These are phyloP conservation scores for Allomyces macrogynus DNA, from an alignment of 192 early-diverging fungal genomes.

Conservation along the genomic window DNA sequence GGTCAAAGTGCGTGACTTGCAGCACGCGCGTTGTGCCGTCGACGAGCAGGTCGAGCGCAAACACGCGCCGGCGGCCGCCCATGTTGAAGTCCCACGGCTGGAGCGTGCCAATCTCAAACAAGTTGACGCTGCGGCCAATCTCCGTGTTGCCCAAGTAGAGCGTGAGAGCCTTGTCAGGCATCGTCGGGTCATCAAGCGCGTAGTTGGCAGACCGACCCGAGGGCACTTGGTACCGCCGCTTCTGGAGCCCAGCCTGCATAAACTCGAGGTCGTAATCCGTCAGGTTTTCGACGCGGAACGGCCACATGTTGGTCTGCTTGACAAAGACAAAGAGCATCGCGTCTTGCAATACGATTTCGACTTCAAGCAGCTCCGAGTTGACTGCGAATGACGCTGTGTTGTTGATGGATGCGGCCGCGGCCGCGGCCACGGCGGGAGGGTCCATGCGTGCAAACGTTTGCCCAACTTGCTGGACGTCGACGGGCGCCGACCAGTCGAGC, in stretches of 20 bases:
- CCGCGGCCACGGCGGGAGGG: slow-evolving; percentile 23
- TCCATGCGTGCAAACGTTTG: slow-evolving; percentile 58
- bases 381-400: neutral
- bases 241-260: slow-evolving; percentile 4
- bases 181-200: slow-evolving; percentile 77
- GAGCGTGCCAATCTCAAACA: slow-evolving; percentile 76
- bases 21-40: slow-evolving; percentile 46
- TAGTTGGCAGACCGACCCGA: slow-evolving; percentile 42
- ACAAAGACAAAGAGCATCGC: slow-evolving; percentile 77
- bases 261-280: slow-evolving; percentile 48
- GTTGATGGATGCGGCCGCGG: neutral
- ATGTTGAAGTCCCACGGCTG: slow-evolving; percentile 52
- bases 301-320: slow-evolving; percentile 64
- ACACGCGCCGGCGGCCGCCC: slow-evolving; percentile 9
- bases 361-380: slow-evolving; percentile 45
- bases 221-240: slow-evolving; percentile 23
- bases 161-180: slow-evolving; percentile 47
- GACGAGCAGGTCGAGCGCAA: slow-evolving; percentile 57
- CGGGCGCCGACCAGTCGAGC: slow-evolving; percentile 40
- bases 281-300: slow-evolving; percentile 63
- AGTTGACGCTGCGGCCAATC: slow-evolving; percentile 49
- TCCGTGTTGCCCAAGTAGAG: slow-evolving; percentile 43
- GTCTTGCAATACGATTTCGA: slow-evolving; percentile 63
- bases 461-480: slow-evolving; percentile 74
- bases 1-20: slow-evolving; percentile 40